phyloP scores from a whole-genome alignment of 2,329 filamentous ascomycete genomes.

The Dendryphion nanum region DNA sequence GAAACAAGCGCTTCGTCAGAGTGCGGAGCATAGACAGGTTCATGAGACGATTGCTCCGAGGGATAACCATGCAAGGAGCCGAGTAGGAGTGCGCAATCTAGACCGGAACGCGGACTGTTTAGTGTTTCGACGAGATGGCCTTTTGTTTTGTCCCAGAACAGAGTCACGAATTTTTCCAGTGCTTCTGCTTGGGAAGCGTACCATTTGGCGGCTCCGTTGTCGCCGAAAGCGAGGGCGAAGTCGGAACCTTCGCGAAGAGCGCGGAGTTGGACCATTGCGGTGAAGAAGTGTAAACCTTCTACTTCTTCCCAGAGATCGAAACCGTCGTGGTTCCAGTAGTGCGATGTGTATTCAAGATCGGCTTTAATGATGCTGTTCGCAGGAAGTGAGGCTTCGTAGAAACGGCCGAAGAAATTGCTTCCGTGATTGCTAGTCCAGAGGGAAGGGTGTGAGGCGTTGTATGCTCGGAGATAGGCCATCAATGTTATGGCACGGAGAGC shows the following conservation, averaged over 20 bases:
- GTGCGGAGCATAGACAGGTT: slow-evolving; percentile 31
- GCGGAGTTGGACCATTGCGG: slow-evolving; percentile 36
- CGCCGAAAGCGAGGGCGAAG: slow-evolving; percentile 33
- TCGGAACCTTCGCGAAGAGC: slow-evolving; percentile 36
- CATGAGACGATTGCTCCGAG: slow-evolving; percentile 13
- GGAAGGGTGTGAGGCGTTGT: slow-evolving; percentile 41
- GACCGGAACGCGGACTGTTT: slow-evolving; percentile 29
- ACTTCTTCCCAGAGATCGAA: slow-evolving; percentile 50
- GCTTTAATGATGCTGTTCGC: slow-evolving; percentile 44
- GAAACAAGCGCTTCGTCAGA: slow-evolving; percentile 40
- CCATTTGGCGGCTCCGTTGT: slow-evolving; percentile 39
- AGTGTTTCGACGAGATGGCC: slow-evolving; percentile 39
- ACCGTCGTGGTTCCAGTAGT: slow-evolving; percentile 41
- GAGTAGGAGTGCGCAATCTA: slow-evolving; percentile 41
- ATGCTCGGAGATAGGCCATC: slow-evolving; percentile 41
- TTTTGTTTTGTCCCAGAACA: slow-evolving; percentile 39
- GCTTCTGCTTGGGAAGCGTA: slow-evolving; percentile 38
- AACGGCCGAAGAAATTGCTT: slow-evolving; percentile 29
- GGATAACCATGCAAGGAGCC: slow-evolving; percentile 38
- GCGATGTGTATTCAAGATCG: slow-evolving; percentile 45
- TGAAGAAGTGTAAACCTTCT: slow-evolving; percentile 44
- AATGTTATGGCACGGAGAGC: slow-evolving; percentile 44
- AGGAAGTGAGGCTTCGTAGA: slow-evolving; percentile 39
- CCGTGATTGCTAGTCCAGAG: slow-evolving; percentile 29
- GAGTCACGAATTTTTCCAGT: slow-evolving; percentile 30